phyloP scores from a whole-genome alignment of 805 yeast genomes.

The Kodamaea neixiangensis region DNA sequence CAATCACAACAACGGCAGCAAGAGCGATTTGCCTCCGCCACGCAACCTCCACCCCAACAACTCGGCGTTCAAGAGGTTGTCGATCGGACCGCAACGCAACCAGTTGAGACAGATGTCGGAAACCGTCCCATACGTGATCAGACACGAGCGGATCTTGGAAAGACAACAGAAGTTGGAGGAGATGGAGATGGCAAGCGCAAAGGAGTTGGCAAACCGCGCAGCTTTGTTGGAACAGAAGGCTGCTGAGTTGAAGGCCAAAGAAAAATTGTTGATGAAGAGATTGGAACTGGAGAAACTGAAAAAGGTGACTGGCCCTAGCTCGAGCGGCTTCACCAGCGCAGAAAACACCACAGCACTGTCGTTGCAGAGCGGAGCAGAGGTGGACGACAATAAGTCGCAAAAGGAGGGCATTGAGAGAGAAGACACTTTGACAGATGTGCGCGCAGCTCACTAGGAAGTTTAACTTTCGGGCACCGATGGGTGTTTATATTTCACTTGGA shows the following conservation, averaged over 20 bases:
- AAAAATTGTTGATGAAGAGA: slow-evolving; percentile 50
- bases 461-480: background rate
- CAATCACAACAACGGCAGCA: slow-evolving; percentile 8
- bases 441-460: background rate
- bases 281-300: slow-evolving; percentile 29
- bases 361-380: slow-evolving; percentile 5
- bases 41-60: slow-evolving; percentile 24
- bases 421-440: slow-evolving; percentile 7
- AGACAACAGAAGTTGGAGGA: slow-evolving; percentile 80
- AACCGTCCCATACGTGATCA: slow-evolving; percentile 79
- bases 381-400: slow-evolving; percentile 2
- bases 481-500: background rate
- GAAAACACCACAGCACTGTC: slow-evolving; percentile 10
- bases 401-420: slow-evolving; percentile 6
- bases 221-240: slow-evolving; percentile 75
- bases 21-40: slow-evolving; percentile 16
- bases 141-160: slow-evolving; percentile 72
- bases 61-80: slow-evolving; percentile 43
- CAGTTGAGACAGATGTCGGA: slow-evolving; percentile 78
- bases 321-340: slow-evolving; percentile 9
- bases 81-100: slow-evolving; percentile 52
- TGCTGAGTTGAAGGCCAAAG: slow-evolving; percentile 67
- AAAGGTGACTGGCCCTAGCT: slow-evolving; percentile 4
- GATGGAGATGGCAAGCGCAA: slow-evolving; percentile 74
- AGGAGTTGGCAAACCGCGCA: slow-evolving; percentile 72